These are phyloP conservation scores for Cokeromyces recurvatus DNA, from an alignment of 371 early-diverging fungal species.

Conservation along the genomic window DNA sequence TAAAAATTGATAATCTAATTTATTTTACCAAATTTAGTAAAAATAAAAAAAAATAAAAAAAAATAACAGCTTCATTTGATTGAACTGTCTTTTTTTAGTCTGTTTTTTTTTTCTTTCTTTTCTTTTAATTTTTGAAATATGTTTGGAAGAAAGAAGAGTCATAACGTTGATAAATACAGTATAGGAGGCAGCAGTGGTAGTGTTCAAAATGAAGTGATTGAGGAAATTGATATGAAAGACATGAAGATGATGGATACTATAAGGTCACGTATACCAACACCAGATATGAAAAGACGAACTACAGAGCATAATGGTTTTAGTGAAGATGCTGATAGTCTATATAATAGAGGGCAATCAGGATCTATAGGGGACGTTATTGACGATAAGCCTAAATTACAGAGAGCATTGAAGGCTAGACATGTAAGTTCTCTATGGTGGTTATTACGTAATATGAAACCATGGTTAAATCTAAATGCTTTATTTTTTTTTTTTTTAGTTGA, in stretches of 20 bases:
- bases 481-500: constrained; percentile 28
- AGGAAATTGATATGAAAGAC: constrained; percentile 17
- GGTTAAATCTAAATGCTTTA: not conserved
- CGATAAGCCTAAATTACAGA: constrained; percentile 14
- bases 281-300: not conserved
- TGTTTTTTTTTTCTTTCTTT: too few relatives aligned
- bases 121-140: too few relatives aligned
- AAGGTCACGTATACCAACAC: not conserved
- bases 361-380: constrained; percentile 14
- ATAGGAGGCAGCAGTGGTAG: too few relatives aligned
- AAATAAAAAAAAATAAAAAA: too few relatives aligned
- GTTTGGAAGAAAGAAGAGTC: not conserved
- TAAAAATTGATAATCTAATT: too few relatives aligned
- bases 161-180: not conserved
- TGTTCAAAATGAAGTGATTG: too few relatives aligned
- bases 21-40: too few relatives aligned
- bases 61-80: too few relatives aligned
- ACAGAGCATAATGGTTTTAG: not conserved
- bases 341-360: constrained; percentile 9
- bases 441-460: too few relatives aligned
- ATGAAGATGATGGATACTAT: constrained; percentile 1
- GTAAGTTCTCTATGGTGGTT: constrained; percentile 3
- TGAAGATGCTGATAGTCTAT: constrained; percentile 6
- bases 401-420: constrained; percentile 29
- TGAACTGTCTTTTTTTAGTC: too few relatives aligned